Percentiles rank a stretch among this genome's conserved stretches.
These are phyloP conservation scores for Lipomyces yamanashiensis DNA, from an alignment of 805 yeast species.

Conservation along the genomic window DNA sequence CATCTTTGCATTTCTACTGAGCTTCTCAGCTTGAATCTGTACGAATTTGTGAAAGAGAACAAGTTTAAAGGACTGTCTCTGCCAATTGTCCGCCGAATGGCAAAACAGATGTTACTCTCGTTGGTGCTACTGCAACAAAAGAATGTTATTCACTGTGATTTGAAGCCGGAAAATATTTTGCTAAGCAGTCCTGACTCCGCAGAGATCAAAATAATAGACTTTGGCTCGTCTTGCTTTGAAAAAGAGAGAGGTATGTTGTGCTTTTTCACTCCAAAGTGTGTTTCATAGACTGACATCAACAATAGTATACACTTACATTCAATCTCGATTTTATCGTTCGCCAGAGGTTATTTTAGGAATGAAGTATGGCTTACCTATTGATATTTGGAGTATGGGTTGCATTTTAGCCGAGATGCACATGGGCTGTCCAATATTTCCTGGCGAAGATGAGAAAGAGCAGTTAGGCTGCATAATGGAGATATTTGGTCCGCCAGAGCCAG, in stretches of 20 bases:
- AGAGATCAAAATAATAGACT: constrained; percentile 73
- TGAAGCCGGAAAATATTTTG: constrained; percentile 86
- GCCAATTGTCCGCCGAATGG: constrained; percentile 47
- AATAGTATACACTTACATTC: constrained; percentile 85
- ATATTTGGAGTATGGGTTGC: constrained; percentile 98
- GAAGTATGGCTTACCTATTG: constrained; percentile 86
- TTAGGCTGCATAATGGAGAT: constrained; percentile 87
- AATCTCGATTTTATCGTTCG: constrained; percentile 93
- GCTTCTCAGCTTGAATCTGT: constrained; percentile 67
- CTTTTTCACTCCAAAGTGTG: background rate
- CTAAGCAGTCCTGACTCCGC: constrained; percentile 52
- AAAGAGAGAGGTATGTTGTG: constrained; percentile 57
- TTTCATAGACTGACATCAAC: background rate
- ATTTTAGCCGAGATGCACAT: constrained; percentile 91
- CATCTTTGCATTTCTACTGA: constrained; percentile 85
- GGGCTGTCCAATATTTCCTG: constrained; percentile 95
- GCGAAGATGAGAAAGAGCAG: constrained; percentile 86
- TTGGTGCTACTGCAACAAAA: constrained; percentile 61
- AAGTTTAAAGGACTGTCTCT: constrained; percentile 46
- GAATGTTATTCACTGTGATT: constrained; percentile 77
- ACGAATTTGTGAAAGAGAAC: constrained; percentile 54
- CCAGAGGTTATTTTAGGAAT: constrained; percentile 95
- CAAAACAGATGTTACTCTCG: constrained; percentile 62
- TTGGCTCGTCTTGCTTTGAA: constrained; percentile 61
- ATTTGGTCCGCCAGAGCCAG: constrained; percentile 81